phyloP scores from a whole-genome alignment of 179 eudicot species.

The Silene coronaria region DNA sequence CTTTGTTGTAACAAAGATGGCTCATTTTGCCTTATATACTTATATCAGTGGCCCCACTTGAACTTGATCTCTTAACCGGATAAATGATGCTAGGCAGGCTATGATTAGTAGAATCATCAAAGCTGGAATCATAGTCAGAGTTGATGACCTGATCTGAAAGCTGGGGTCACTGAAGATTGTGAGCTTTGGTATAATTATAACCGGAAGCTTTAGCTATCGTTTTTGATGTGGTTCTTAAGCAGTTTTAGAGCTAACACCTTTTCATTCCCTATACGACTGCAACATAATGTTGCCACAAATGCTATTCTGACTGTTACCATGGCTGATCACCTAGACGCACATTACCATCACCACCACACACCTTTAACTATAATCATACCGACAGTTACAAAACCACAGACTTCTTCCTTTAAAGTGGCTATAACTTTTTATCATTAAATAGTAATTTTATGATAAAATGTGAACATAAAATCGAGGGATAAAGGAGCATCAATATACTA shows the following conservation, averaged over 20 bases:
- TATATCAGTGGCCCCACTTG: neutral
- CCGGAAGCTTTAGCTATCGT: slow-evolving; percentile 25
- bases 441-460: no score
- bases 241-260: neutral
- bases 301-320: slow-evolving; percentile 21
- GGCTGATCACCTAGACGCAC: no score
- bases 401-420: no score
- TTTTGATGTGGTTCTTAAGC: slow-evolving; percentile 1
- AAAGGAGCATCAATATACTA: neutral
- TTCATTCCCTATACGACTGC: slow-evolving; percentile 6
- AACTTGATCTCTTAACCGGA: neutral
- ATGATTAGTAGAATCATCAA: neutral
- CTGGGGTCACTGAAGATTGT: slow-evolving; percentile 26
- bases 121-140: neutral
- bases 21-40: no score
- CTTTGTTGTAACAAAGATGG: neutral
- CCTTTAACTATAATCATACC: no score
- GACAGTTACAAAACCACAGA: no score
- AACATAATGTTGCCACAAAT: slow-evolving; percentile 14
- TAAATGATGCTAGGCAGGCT: slow-evolving; percentile 10
- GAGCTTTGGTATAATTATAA: slow-evolving; percentile 18
- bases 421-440: no score
- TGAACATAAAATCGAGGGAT: neutral
- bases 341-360: no score
- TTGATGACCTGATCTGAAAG: slow-evolving; percentile 2